These are phyloP conservation scores for Phytophthora idaei DNA, from an alignment of 352 stramenopile species.

Conservation along the genomic window DNA sequence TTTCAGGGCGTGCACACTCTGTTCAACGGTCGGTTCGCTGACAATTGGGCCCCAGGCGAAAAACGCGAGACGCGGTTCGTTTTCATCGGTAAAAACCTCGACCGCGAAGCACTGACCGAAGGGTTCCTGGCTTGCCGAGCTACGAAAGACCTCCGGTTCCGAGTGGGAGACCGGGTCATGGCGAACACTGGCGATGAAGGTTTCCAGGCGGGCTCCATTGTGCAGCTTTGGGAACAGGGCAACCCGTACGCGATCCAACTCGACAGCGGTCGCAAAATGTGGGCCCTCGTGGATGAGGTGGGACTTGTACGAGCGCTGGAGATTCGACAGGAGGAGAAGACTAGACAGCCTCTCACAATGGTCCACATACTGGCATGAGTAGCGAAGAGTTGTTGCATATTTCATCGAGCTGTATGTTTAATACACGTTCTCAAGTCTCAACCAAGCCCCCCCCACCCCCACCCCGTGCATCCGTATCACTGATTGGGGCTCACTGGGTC, in stretches of 20 bases:
- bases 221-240: slow-evolving; percentile 57
- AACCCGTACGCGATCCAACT: slow-evolving; percentile 58
- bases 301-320: slow-evolving; percentile 37
- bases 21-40: slow-evolving; percentile 91
- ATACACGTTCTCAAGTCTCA: neutral
- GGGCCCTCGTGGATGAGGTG: slow-evolving; percentile 50
- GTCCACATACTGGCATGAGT: slow-evolving; percentile 36
- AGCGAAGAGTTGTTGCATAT: slow-evolving; percentile 1
- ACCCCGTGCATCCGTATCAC: too few species aligned
- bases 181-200: slow-evolving; percentile 42
- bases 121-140: slow-evolving; percentile 54
- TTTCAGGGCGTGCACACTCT: slow-evolving; percentile 98
- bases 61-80: slow-evolving; percentile 91
- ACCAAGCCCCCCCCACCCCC: too few species aligned
- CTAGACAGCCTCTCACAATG: slow-evolving; percentile 23
- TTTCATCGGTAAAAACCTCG: slow-evolving; percentile 94
- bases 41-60: slow-evolving; percentile 85
- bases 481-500: too few species aligned
- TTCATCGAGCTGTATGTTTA: neutral
- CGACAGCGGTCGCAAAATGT: slow-evolving; percentile 44
- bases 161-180: slow-evolving; percentile 47
- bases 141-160: slow-evolving; percentile 40
- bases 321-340: slow-evolving; percentile 15
- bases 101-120: slow-evolving; percentile 57
- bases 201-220: slow-evolving; percentile 43